Evolutionary conservation across 129 eudicot species (phyloP), one percentile per base, ranked within the genome.

Genomic region (Pittosporum tobira): DNA sequence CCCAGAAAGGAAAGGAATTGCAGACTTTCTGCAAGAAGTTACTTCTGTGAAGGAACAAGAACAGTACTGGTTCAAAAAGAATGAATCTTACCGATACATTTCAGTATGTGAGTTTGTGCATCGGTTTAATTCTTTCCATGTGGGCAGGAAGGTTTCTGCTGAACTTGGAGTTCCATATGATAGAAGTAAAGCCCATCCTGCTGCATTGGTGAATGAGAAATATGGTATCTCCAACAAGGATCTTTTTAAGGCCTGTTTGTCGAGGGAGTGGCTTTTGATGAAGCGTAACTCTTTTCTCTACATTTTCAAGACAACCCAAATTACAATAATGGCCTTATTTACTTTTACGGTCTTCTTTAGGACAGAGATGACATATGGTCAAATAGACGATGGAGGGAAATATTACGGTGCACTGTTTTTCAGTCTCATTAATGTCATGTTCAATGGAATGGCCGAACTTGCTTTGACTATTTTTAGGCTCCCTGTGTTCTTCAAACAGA

Each of bases 251-350:
- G 93, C 97, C 13, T 82, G 85, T 62, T 65, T 89, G 61, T 64
- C 88, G 6, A 82, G 95, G 62, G 97, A 89, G 60, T 85, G 95
- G 95, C 70, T 89, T 59, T 55, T 87, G 52, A 83, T 87, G 96
- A 77, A 83, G 50, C 70, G 94, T 34, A 87, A 80, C 63, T 70
- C 94, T 1, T 87, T 87, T 36, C 79, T 87, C 15, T 87, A 87
- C 71, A 77, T 83, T 44, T 87, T 87, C 75, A 87, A 87, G 74
- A 82, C 95, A 14, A 75, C 80, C 6, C 95, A 87, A 31, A 82
- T 87, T 13, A 87, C 95, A 18, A 83, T 87, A 56, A 87, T 87
- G 96, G 81, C 94, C 24, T 25, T 83, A 14, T 72, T 87, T 36
- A 75, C 94, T 4, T 79, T 87, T 68, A 82, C 96, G 0, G 88